Conservation (phyloP, 371 early-diverging fungal genomes). For the Dichotomocladium elegans region DNA sequence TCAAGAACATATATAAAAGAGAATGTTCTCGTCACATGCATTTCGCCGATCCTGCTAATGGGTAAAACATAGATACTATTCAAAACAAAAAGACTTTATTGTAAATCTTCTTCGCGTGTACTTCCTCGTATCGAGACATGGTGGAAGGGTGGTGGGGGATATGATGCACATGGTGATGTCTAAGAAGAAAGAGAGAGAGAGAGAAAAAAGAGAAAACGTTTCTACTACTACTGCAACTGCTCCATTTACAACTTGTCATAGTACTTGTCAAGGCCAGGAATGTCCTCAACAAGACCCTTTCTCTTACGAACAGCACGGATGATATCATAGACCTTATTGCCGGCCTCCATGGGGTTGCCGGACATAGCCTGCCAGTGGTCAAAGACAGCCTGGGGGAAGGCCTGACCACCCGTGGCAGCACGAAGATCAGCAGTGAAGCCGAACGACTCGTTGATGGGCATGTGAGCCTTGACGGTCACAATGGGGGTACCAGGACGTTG, state of each 20-base stretch:
- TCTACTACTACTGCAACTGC: too few species aligned
- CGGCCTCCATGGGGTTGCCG: slow-evolving; percentile 64
- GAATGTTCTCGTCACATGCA: too few species aligned
- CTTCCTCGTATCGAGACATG: too few species aligned
- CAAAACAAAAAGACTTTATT: too few species aligned
- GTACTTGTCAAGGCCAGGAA: slow-evolving; percentile 86
- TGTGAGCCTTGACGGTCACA: slow-evolving; percentile 90
- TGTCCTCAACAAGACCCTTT: slow-evolving; percentile 87
- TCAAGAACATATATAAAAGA: too few species aligned
- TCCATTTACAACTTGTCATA: slow-evolving; percentile 82
- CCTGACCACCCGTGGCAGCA: slow-evolving; percentile 89
- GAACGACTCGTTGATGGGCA: slow-evolving; percentile 98
- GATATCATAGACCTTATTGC: slow-evolving; percentile 73
- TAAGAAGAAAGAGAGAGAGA: too few species aligned
- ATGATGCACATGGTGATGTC: too few species aligned
- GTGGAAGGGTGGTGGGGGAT: too few species aligned
- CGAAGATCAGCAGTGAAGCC: slow-evolving; percentile 97
- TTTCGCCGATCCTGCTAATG: too few species aligned
- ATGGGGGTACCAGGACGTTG: slow-evolving; percentile 90
- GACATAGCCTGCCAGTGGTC: slow-evolving; percentile 84
- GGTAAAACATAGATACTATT: too few species aligned
- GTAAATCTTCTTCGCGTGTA: too few species aligned
- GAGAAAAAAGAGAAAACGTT: too few species aligned
- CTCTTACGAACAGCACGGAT: slow-evolving; percentile 77
- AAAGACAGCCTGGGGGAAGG: slow-evolving; percentile 91